These are phyloP conservation scores for Penicillium fimorum DNA, from an alignment of 495 filamentous ascomycete genomes.

Conservation along the genomic window DNA sequence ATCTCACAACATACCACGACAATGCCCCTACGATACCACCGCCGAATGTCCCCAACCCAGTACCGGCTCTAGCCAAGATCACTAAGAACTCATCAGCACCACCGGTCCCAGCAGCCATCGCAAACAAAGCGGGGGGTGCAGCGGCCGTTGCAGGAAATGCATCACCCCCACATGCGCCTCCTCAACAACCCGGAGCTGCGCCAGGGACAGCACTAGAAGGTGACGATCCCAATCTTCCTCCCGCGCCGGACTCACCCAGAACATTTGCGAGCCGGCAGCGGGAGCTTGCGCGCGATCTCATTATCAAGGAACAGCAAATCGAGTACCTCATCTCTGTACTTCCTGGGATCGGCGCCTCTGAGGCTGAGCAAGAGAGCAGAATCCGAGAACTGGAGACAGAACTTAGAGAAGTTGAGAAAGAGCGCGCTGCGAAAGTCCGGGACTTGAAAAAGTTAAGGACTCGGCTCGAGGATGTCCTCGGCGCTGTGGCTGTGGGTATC, in stretches of 20 bases:
- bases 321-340: conserved; percentile 78
- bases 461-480: conserved; percentile 62
- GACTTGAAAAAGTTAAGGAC: conserved; percentile 68
- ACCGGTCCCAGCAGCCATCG: conserved; percentile 39
- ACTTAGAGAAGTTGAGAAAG: conserved; percentile 68
- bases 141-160: conserved; percentile 22
- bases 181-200: conserved; percentile 23
- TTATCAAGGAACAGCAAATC: conserved; percentile 92
- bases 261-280: conserved; percentile 67
- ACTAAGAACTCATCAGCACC: conserved; percentile 42
- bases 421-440: conserved; percentile 65
- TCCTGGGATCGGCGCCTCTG: conserved; percentile 83
- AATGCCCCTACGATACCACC: conserved; percentile 62
- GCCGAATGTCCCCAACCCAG: conserved; percentile 56
- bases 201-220: conserved; percentile 16
- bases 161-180: conserved; percentile 29
- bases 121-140: conserved; percentile 26
- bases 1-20: conserved; percentile 78
- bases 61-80: conserved; percentile 42
- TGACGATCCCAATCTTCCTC: conserved; percentile 34
- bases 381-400: conserved; percentile 76
- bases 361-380: conserved; percentile 73
- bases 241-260: conserved; percentile 58
- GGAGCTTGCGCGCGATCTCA: conserved; percentile 83
- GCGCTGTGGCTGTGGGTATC: conserved; percentile 39